Conservation (phyloP, 257 asterid species). For the Rehmannia glutinosa region DNA sequence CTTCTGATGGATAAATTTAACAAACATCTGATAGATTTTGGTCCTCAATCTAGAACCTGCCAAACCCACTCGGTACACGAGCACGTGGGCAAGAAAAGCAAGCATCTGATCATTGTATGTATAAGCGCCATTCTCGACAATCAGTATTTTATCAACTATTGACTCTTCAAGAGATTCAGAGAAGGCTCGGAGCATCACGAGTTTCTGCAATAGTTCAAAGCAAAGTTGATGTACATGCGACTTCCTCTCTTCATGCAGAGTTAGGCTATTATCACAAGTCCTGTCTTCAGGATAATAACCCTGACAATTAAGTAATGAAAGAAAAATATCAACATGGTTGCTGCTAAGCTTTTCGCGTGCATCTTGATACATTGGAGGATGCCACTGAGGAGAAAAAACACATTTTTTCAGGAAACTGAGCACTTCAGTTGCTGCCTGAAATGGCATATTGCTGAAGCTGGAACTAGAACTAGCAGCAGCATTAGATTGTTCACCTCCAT, state of each 20-base stretch:
- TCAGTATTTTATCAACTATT: conserved; percentile 60
- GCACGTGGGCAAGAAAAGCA: conserved; percentile 84
- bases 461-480: conserved; percentile 47
- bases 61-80: conserved; percentile 54
- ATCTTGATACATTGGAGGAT: conserved; percentile 50
- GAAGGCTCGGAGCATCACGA: conserved; percentile 52
- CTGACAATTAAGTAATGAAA: conserved; percentile 57
- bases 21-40: conserved; percentile 51
- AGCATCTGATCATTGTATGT: conserved; percentile 72
- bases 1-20: conserved; percentile 49
- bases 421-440: conserved; percentile 74
- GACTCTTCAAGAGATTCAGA: conserved; percentile 65
- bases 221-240: conserved; percentile 50
- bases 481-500: conserved; percentile 72
- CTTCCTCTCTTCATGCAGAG: conserved; percentile 57
- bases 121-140: conserved; percentile 60
- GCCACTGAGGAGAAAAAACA: conserved; percentile 78
- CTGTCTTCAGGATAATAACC: conserved; percentile 51
- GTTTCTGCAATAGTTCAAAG: conserved; percentile 73
- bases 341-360: conserved; percentile 52
- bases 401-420: conserved; percentile 55
- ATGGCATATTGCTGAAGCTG: conserved; percentile 63
- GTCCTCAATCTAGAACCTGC: conserved; percentile 69
- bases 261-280: conserved; percentile 33
- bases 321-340: conserved; percentile 56